A percentile compares a stretch with the other conserved stretches of the same genome.
These are phyloP conservation scores for Trichoderma lentiforme DNA, from an alignment of 2,329 filamentous ascomycete genomes.

Conservation along the genomic window DNA sequence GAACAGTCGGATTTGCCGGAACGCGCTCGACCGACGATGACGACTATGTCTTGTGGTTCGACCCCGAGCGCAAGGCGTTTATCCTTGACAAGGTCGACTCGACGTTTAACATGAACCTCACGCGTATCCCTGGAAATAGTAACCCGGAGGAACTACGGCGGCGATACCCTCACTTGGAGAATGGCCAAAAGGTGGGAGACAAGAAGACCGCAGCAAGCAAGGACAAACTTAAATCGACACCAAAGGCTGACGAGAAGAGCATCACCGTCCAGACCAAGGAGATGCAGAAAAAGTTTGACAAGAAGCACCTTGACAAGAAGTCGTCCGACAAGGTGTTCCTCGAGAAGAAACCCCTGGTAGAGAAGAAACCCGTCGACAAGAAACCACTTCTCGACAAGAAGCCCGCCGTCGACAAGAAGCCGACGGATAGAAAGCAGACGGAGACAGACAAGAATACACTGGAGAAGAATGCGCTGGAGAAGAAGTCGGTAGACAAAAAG, in stretches of 20 bases:
- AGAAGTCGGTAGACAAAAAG: background rate
- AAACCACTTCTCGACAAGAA: background rate
- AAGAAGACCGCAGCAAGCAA: conserved; percentile 25
- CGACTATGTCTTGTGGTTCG: conserved; percentile 71
- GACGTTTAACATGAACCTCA: conserved; percentile 85
- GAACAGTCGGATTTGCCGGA: conserved; percentile 60
- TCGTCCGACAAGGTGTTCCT: background rate
- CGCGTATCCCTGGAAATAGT: conserved; percentile 62
- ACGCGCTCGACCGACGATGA: conserved; percentile 53
- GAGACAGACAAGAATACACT: background rate
- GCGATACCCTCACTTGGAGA: conserved; percentile 63
- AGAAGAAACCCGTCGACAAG: conserved; percentile 17
- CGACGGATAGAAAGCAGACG: background rate
- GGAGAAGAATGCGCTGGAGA: conserved; percentile 18
- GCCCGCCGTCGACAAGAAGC: background rate
- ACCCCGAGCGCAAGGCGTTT: conserved; percentile 69
- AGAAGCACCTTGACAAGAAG: conserved; percentile 9
- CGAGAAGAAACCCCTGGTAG: background rate
- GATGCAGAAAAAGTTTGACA: conserved; percentile 22
- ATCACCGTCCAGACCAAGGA: conserved; percentile 29
- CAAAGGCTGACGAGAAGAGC: conserved; percentile 26
- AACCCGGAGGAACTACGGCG: conserved; percentile 62
- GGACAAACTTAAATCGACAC: conserved; percentile 26
- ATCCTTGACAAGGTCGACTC: conserved; percentile 78
- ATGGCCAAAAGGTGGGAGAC: conserved; percentile 28